These are phyloP conservation scores for Cryphonectria japonica DNA, from an alignment of 2,329 filamentous ascomycete species.

Conservation along the genomic window DNA sequence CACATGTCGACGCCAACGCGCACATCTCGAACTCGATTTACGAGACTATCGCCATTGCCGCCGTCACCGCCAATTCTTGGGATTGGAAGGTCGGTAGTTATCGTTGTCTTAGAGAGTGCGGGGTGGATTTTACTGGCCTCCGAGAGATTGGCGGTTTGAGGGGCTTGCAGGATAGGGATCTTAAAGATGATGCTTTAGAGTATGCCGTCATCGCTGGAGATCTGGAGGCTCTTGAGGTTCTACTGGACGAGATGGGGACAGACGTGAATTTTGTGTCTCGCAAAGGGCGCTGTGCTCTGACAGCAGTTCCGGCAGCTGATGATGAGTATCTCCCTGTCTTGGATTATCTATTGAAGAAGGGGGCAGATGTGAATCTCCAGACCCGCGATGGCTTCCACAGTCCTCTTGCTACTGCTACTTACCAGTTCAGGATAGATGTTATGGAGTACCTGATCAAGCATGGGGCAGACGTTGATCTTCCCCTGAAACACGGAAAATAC, in stretches of 20 bases:
- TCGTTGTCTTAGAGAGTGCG: not conserved
- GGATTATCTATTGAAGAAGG: not conserved
- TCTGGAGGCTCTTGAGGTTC: not conserved
- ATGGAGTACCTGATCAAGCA: not conserved
- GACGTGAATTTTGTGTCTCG: not conserved
- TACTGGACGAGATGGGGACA: not conserved
- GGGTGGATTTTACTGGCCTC: not conserved
- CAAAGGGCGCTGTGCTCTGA: not conserved
- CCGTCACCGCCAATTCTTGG: not conserved
- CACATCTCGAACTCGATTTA: not conserved
- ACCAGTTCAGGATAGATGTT: not conserved
- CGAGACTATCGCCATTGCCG: not conserved
- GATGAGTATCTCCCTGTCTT: not conserved
- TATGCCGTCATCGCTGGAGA: rapidly evolving
- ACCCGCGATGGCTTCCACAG: not conserved
- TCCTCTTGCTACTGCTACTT: not conserved
- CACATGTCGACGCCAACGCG: slow-evolving; percentile 4
- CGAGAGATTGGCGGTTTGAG: not conserved
- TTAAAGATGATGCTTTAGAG: not conserved
- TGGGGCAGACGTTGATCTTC: not conserved
- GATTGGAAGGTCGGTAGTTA: not conserved
- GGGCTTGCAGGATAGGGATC: not conserved
- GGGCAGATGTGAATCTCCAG: not conserved
- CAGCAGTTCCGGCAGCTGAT: not conserved
- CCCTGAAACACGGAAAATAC: not conserved